Evolutionary conservation across 1,284 basidiomycete species (phyloP), one percentile per base, ranked within the genome.

Genomic region (Rhodotorula sp.): DNA sequence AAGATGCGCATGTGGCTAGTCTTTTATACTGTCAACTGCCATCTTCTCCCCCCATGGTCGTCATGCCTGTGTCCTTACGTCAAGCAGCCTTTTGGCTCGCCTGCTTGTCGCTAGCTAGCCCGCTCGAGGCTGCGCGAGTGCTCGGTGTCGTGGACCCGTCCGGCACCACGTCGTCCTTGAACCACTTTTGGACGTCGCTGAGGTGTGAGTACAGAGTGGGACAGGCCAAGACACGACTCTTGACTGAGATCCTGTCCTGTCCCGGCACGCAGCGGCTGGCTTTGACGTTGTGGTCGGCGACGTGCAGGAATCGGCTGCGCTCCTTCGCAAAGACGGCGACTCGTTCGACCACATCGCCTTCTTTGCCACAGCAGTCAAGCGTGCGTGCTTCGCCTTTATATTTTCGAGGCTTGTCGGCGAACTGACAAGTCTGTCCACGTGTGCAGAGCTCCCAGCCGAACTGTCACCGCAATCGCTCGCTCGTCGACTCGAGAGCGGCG

Each of bases 401-500:
- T 5, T 3, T 17, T n/a, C 22, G 20, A 8, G 49, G 22, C 3
- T 17, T 2, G 1, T 12, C 22, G 3, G 4, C 33, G 33, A 30
- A 53, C 24, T 45, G 30, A 37, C 56, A 6, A 37, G 15, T 26
- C 46, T 18, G 24, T 33, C 42, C 22, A 6, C 49, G 4, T 5
- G 46, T 22, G 51, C 68, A 93, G 91, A 84, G 45, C 88, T 88
- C 70, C 85, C 90, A 1, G 81, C 84, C 69, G 91, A 93, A 77
- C 85, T 99, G 63, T 87, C 88, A 1, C 93, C 95, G 1, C 92
- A 95, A 81, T 84, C 86, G 18, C 84, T 98, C 62, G 86, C 97
- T 61, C 80, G 85, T 49, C 87, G 92, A 60, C 85, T 95, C 64
- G 83, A 86, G 17, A 37, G 66, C 17, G 71, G 68, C 44, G 56